Conservation (phyloP, 768 basidiomycete genomes). For the Suillus variegatus region DNA sequence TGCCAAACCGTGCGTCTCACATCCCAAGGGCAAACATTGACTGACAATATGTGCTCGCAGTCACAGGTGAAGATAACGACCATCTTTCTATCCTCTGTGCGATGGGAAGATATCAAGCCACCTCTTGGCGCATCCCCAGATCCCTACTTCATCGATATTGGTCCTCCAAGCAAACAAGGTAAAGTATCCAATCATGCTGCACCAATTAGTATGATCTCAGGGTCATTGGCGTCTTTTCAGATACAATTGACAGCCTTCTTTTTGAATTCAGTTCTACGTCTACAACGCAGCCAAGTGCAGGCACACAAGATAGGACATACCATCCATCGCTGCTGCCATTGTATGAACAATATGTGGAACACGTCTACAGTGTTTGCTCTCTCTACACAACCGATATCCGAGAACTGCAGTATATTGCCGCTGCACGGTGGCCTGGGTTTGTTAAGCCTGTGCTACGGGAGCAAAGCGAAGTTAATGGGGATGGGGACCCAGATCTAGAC, state of each 20-base stretch:
- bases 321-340: constrained; percentile 57
- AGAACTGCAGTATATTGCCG: constrained; percentile 75
- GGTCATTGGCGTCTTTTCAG: constrained; percentile 19
- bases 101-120: constrained; percentile 76
- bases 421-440: constrained; percentile 82
- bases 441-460: constrained; percentile 66
- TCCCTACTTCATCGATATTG: constrained; percentile 66
- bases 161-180: constrained; percentile 60
- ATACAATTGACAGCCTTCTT: constrained; percentile 37
- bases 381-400: constrained; percentile 65
- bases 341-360: constrained; percentile 62
- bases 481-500: constrained; percentile 23
- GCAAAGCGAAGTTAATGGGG: constrained; percentile 27
- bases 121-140: constrained; percentile 69
- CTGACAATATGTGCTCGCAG: constrained; percentile 35
- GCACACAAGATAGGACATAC: constrained; percentile 37
- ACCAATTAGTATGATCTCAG: neutral
- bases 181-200: constrained; percentile 17
- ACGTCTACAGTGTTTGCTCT: constrained; percentile 61
- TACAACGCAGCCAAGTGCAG: constrained; percentile 4
- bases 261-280: constrained; percentile 36
- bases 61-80: constrained; percentile 58
- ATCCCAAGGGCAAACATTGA: neutral
- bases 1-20: neutral
- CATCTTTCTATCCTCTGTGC: constrained; percentile 61